Evolutionary conservation across 169 alveolate species (phyloP).

Genomic region (Cryptosporidium bovis): DNA sequence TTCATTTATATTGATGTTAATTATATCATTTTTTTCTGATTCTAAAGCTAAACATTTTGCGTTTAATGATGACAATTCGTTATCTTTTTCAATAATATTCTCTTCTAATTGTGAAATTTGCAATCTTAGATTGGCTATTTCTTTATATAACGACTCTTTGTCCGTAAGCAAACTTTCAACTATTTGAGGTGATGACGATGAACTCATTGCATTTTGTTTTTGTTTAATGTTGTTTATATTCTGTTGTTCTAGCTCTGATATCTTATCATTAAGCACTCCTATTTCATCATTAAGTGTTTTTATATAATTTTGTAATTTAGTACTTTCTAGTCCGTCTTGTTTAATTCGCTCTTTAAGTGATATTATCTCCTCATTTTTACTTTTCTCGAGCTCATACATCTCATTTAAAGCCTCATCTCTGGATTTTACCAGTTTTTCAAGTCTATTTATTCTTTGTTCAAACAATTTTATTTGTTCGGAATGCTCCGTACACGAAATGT

Average conservation of each 20-base stretch:
- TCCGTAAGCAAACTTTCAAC: constrained; percentile 54
- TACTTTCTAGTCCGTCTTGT: constrained; percentile 39
- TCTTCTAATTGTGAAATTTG: constrained; percentile 62
- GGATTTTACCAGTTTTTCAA: constrained; percentile 64
- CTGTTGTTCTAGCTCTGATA: constrained; percentile 46
- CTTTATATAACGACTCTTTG: constrained; percentile 64
- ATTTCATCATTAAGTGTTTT: constrained; percentile 33
- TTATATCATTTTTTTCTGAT: constrained; percentile 12
- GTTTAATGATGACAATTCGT: constrained; percentile 3
- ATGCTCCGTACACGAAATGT: constrained; percentile 13
- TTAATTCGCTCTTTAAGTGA: constrained; percentile 49
- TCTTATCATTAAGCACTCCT: constrained; percentile 3
- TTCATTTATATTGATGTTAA: neutral
- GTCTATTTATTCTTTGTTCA: constrained; percentile 47
- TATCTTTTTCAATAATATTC: constrained; percentile 16
- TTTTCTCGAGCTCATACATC: constrained; percentile 53
- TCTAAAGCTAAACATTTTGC: constrained; percentile 1
- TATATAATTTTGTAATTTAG: constrained; percentile 11
- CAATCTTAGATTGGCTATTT: constrained; percentile 70
- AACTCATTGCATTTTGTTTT: constrained; percentile 2
- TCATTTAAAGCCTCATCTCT: constrained; percentile 69
- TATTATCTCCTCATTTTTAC: constrained; percentile 43
- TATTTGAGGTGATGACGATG: constrained; percentile 38
- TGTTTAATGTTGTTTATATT: constrained; percentile 12
- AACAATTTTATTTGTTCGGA: constrained; percentile 26